These are phyloP conservation scores for Cardamine occulta DNA, from an alignment of 345 rosid species.

Conservation along the genomic window DNA sequence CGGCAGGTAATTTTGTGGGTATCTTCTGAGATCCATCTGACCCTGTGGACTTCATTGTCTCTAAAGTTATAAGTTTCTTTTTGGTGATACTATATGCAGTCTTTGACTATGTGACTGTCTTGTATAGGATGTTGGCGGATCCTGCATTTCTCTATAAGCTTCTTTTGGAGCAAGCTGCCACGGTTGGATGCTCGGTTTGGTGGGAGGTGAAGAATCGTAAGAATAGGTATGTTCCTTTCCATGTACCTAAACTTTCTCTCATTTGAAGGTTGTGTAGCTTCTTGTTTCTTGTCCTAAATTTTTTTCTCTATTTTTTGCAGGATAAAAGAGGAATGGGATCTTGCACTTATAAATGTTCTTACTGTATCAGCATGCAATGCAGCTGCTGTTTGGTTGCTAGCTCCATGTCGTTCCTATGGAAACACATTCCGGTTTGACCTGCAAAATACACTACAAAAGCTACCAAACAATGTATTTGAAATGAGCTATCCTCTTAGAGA, in stretches of 20 bases:
- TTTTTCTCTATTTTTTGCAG: slow-evolving; percentile 44
- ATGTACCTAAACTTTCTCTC: background rate
- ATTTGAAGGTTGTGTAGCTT: slow-evolving; percentile 9
- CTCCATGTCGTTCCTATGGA: slow-evolving; percentile 95
- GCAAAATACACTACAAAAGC: slow-evolving; percentile 94
- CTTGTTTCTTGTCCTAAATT: slow-evolving; percentile 30
- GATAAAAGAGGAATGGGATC: slow-evolving; percentile 92
- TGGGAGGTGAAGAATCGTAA: slow-evolving; percentile 91
- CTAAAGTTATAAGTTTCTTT: background rate
- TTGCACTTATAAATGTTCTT: slow-evolving; percentile 86
- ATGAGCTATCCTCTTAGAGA: slow-evolving; percentile 89
- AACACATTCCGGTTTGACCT: slow-evolving; percentile 85
- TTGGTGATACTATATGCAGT: background rate
- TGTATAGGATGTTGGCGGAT: slow-evolving; percentile 90
- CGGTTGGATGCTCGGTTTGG: slow-evolving; percentile 83
- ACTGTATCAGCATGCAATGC: slow-evolving; percentile 86
- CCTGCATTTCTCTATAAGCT: slow-evolving; percentile 84
- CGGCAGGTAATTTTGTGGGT: slow-evolving; percentile 71
- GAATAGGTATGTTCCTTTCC: slow-evolving; percentile 59
- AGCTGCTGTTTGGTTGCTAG: slow-evolving; percentile 83
- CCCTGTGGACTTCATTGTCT: background rate
- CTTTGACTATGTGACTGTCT: slow-evolving; percentile 31
- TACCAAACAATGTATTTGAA: slow-evolving; percentile 94
- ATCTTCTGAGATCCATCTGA: slow-evolving; percentile 5
- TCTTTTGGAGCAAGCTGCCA: slow-evolving; percentile 86